These are phyloP conservation scores for Hyaloscypha variabilis DNA, from an alignment of 495 filamentous ascomycete genomes.

Conservation along the genomic window DNA sequence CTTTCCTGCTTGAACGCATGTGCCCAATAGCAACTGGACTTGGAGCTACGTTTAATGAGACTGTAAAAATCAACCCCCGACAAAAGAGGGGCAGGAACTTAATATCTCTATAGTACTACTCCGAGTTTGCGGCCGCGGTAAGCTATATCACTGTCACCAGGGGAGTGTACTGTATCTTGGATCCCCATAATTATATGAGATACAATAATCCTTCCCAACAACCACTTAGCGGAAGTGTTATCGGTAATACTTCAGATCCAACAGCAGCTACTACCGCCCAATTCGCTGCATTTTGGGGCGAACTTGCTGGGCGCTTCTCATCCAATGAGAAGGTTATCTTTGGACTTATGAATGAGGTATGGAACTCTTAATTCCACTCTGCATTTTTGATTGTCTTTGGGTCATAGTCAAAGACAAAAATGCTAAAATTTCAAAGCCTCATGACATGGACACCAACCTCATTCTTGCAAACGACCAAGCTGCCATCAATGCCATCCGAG, in stretches of 20 bases:
- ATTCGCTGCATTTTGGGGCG: conserved; percentile 56
- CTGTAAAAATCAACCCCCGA: conserved; percentile 13
- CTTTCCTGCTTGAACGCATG: conserved; percentile 60
- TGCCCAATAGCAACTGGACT: conserved; percentile 49
- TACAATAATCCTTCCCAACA: conserved; percentile 55
- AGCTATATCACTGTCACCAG: conserved; percentile 55
- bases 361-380: background rate
- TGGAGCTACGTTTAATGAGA: conserved; percentile 55
- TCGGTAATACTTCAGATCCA: conserved; percentile 46
- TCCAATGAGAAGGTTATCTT: conserved; percentile 54
- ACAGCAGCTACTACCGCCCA: conserved; percentile 49
- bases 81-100: background rate
- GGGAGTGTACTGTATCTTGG: conserved; percentile 48
- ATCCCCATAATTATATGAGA: conserved; percentile 59
- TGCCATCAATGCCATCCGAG: conserved; percentile 50
- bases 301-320: conserved; percentile 49
- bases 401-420: too few species aligned
- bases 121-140: conserved; percentile 48
- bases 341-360: conserved; percentile 42
- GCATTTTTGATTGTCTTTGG: too few species aligned
- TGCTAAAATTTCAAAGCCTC: conserved; percentile 53
- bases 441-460: conserved; percentile 49
- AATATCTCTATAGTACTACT: conserved; percentile 45
- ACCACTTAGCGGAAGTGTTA: conserved; percentile 50
- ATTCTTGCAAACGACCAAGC: conserved; percentile 52